phyloP scores from a whole-genome alignment of 495 filamentous ascomycete species.

The Annulohypoxylon nitens region DNA sequence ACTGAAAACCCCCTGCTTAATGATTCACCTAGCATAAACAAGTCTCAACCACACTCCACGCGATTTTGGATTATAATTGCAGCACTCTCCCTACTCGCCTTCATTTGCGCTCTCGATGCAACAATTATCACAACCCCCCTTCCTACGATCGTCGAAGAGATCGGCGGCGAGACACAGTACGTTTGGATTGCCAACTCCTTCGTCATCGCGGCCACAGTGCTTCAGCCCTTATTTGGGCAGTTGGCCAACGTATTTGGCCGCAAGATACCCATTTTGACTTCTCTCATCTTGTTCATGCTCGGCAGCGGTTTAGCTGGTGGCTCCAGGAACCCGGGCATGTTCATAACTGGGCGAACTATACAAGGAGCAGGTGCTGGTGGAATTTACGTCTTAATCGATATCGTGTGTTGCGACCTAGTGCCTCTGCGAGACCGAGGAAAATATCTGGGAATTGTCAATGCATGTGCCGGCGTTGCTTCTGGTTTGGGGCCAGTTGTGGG shows the following conservation, averaged over 20 bases:
- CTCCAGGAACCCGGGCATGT: not conserved
- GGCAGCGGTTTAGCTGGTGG: not conserved
- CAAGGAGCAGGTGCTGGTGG: not conserved
- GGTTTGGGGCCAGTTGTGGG: not conserved
- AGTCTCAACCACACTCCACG: no score
- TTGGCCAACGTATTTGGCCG: not conserved
- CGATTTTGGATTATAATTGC: not conserved
- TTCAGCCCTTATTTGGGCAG: not conserved
- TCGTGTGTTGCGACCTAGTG: not conserved
- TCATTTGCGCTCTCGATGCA: not conserved
- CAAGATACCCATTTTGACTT: not conserved
- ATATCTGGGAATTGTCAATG: not conserved
- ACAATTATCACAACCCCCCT: not conserved
- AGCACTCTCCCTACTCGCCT: not conserved
- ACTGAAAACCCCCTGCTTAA: no score
- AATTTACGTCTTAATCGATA: not conserved
- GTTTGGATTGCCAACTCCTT: not conserved
- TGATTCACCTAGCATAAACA: no score
- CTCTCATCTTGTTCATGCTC: not conserved
- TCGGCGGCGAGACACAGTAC: not conserved
- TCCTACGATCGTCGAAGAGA: not conserved
- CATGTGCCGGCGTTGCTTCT: not conserved
- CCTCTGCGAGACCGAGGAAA: not conserved
- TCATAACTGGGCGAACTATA: not conserved
- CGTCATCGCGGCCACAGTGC: not conserved